Conservation (phyloP, 495 filamentous ascomycete genomes). For the Annulohypoxylon nitens region DNA sequence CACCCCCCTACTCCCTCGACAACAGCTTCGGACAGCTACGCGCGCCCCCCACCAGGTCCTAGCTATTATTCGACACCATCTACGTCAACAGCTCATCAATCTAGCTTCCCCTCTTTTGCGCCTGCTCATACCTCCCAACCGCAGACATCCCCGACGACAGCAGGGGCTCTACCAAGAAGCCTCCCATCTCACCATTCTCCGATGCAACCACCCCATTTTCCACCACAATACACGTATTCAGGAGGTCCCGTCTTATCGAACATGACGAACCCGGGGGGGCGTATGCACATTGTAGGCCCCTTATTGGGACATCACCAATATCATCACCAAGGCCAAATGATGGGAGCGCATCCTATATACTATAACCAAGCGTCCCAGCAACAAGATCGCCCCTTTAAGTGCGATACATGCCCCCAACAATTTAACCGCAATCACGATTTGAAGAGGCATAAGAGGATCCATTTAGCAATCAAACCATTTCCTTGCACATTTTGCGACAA, state of each 20-base stretch:
- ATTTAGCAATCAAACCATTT: slow-evolving; percentile 94
- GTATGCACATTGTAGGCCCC: slow-evolving; percentile 75
- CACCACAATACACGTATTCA: slow-evolving; percentile 45
- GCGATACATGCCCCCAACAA: slow-evolving; percentile 89
- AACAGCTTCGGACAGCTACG: slow-evolving; percentile 73
- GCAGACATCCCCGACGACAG: slow-evolving; percentile 71
- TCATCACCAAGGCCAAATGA: slow-evolving; percentile 67
- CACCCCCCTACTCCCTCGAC: slow-evolving; percentile 72
- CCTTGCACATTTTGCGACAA: slow-evolving; percentile 94
- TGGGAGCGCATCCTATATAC: slow-evolving; percentile 69
- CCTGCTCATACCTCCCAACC: slow-evolving; percentile 65
- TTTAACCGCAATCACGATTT: slow-evolving; percentile 98
- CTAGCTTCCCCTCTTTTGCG: slow-evolving; percentile 67
- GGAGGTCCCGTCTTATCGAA: slow-evolving; percentile 78
- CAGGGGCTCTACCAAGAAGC: slow-evolving; percentile 64
- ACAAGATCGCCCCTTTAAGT: slow-evolving; percentile 91
- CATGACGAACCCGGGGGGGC: slow-evolving; percentile 79
- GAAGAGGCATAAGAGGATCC: slow-evolving; percentile 95
- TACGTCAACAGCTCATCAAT: slow-evolving; percentile 75
- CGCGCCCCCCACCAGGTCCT: slow-evolving; percentile 71
- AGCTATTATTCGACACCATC: slow-evolving; percentile 63
- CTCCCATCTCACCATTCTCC: slow-evolving; percentile 66
- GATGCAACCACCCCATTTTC: slow-evolving; percentile 61
- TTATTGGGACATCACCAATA: slow-evolving; percentile 60
- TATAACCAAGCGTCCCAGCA: slow-evolving; percentile 61